Evolutionary conservation across 1,284 basidiomycete genomes (phyloP), one percentile per base, ranked within the genome.

Genomic region (Apiotrichum mycotoxinovorans): DNA sequence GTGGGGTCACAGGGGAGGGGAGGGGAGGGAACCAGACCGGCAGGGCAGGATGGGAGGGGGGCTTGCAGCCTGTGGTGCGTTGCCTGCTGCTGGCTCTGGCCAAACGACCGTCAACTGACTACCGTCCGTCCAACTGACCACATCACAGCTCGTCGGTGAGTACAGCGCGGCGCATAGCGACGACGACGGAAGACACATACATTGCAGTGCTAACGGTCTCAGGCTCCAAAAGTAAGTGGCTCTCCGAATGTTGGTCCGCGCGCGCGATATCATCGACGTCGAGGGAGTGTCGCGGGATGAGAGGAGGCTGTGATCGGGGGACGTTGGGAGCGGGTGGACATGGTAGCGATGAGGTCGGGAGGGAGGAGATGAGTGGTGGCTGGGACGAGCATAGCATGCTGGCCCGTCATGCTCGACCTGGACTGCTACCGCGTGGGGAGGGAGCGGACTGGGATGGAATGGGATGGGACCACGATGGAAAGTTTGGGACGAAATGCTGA

Each of bases 131-230:
- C 35, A 41, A 41, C 46, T 48, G 46, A 48, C 46, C 46, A 26
- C 46, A 35, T 48, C 46, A 37, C 46, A 48, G 46, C 46, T 20
- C 40, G 35, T 48, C 46, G 46, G 46, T 48, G 46, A 48, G 46
- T 48, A 23, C 20, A n/a, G 15, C 11, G 4, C 12, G 34, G 34
- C n/a, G n/a, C n/a, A n/a, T n/a, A n/a, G n/a, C n/a, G n/a, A n/a
- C n/a, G n/a, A n/a, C n/a, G n/a, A n/a, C n/a, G n/a, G n/a, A n/a
- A n/a, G n/a, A n/a, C n/a, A n/a, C n/a, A n/a, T n/a, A n/a, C n/a
- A 11, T 10, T 11, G 14, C 15, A n/a, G n/a, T 44, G 42, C 42
- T 44, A 25, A 44, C 42, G 3, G 25, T n/a, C 18, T 3, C 42
- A 44, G 42, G 42, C 42, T 20, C 37, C 18, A 20, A 22, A 41